Evolutionary conservation across 352 stramenopile genomes (phyloP).

Genomic region (Phytophthora sojae): DNA sequence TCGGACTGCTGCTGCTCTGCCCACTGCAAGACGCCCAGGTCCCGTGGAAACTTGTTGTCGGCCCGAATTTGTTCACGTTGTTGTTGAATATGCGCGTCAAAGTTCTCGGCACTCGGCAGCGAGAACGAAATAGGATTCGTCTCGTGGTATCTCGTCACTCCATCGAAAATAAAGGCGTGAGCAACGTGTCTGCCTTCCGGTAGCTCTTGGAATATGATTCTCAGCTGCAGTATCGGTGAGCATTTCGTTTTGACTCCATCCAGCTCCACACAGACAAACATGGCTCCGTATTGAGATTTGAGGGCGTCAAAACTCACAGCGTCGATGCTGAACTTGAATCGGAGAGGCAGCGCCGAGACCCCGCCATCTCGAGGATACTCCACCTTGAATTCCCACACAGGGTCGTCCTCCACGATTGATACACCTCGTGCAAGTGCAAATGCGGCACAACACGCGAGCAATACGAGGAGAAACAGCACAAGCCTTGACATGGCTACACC

Average conservation of each 20-base stretch:
- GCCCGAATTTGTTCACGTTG: background rate
- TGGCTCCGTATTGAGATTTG: background rate
- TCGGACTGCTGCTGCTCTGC: slow-evolving; percentile 5
- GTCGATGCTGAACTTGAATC: slow-evolving; percentile 4
- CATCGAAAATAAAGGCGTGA: slow-evolving; percentile 11
- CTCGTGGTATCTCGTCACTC: background rate
- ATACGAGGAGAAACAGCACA: background rate
- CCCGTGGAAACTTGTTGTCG: background rate
- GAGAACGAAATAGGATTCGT: slow-evolving; percentile 7
- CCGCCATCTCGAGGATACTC: slow-evolving; percentile 4
- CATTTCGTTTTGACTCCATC: slow-evolving; percentile 8
- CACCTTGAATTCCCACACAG: background rate
- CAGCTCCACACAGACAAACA: slow-evolving; percentile 23
- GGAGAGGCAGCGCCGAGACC: background rate
- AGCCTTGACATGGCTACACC: background rate
- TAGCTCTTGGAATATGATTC: slow-evolving; percentile 28
- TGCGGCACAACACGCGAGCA: background rate
- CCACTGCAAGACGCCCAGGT: background rate
- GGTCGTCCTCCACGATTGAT: background rate
- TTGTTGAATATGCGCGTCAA: background rate
- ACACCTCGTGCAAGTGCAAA: background rate
- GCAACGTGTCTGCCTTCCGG: slow-evolving; percentile 2
- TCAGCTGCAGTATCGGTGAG: slow-evolving; percentile 15
- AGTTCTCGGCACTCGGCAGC: slow-evolving; percentile 1
- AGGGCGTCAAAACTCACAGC: background rate